These are phyloP conservation scores for Acacia pycnantha DNA, from an alignment of 331 rosid genomes.

Conservation along the genomic window DNA sequence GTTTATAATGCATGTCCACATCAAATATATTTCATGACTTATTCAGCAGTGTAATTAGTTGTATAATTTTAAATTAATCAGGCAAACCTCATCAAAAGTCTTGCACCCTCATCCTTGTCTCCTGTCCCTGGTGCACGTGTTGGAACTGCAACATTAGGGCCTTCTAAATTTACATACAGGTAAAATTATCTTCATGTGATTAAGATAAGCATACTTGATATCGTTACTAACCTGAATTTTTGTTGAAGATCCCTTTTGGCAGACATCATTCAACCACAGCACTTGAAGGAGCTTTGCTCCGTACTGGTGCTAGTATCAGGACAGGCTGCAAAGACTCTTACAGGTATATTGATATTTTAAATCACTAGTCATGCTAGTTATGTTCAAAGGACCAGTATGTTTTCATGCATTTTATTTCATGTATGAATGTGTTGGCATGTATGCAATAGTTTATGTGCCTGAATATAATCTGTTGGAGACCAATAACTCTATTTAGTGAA, in stretches of 20 bases:
- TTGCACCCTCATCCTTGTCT: constrained; percentile 61
- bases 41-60: not conserved
- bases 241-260: constrained; percentile 87
- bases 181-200: constrained; percentile 35
- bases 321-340: constrained; percentile 74
- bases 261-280: constrained; percentile 92
- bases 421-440: constrained; percentile 5
- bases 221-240: constrained; percentile 39
- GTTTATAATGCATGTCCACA: not conserved
- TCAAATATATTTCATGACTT: constrained; percentile 9
- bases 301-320: constrained; percentile 83
- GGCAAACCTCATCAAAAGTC: constrained; percentile 61
- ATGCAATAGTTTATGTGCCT: not conserved
- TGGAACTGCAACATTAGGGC: constrained; percentile 68
- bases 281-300: constrained; percentile 93
- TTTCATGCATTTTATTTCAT: not conserved
- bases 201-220: constrained; percentile 21
- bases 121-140: constrained; percentile 57
- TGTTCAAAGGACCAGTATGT: constrained; percentile 6
- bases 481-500: not conserved
- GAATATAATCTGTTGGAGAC: not conserved
- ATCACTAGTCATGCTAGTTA: not conserved
- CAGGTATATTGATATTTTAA: constrained; percentile 50
- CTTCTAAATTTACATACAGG: constrained; percentile 90
- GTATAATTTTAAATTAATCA: constrained; percentile 39